Percentiles rank a stretch among this genome's conserved stretches.
phyloP scores from a whole-genome alignment of 805 yeast genomes.

The Sugiyamaella marilandica region DNA sequence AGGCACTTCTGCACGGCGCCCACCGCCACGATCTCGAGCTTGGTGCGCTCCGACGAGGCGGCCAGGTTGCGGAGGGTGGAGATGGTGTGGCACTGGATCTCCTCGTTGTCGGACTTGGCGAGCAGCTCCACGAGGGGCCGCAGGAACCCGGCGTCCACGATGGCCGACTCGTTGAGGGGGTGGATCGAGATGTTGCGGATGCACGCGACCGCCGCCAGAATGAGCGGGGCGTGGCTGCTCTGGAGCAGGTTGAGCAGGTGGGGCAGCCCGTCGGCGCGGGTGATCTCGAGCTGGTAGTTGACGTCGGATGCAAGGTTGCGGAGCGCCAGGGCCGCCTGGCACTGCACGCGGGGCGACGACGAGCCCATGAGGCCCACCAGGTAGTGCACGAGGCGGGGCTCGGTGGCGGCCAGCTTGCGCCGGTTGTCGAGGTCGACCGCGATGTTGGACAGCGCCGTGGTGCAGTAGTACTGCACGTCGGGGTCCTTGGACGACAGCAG shows the following conservation, averaged over 20 bases:
- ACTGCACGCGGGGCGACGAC: conserved; percentile 89
- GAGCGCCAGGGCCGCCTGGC: conserved; percentile 95
- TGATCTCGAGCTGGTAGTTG: conserved; percentile 92
- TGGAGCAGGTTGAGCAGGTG: conserved; percentile 86
- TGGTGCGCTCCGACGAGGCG: conserved; percentile 88
- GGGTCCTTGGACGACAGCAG: conserved; percentile 82
- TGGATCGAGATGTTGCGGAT: conserved; percentile 95
- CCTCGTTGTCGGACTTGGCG: conserved; percentile 76
- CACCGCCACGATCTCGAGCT: conserved; percentile 86
- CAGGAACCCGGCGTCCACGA: conserved; percentile 94
- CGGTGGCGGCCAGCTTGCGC: conserved; percentile 81
- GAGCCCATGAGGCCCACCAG: conserved; percentile 90
- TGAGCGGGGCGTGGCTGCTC: conserved; percentile 84
- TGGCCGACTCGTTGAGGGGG: conserved; percentile 91
- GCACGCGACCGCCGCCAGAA: conserved; percentile 96
- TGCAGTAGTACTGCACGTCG: conserved; percentile 97
- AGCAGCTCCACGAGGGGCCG: conserved; percentile 83
- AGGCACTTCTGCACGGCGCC: conserved; percentile 94
- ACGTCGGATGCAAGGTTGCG: conserved; percentile 96
- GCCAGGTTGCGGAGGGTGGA: conserved; percentile 94
- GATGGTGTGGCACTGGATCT: conserved; percentile 97
- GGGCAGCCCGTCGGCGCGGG: conserved; percentile 91
- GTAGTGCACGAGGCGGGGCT: conserved; percentile 84
- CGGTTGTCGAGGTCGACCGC: conserved; percentile 95
- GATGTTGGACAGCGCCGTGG: conserved; percentile 92